Evolutionary conservation across 202 grass and related monocot species (phyloP).

Genomic region (Saccharum hybrid): DNA sequence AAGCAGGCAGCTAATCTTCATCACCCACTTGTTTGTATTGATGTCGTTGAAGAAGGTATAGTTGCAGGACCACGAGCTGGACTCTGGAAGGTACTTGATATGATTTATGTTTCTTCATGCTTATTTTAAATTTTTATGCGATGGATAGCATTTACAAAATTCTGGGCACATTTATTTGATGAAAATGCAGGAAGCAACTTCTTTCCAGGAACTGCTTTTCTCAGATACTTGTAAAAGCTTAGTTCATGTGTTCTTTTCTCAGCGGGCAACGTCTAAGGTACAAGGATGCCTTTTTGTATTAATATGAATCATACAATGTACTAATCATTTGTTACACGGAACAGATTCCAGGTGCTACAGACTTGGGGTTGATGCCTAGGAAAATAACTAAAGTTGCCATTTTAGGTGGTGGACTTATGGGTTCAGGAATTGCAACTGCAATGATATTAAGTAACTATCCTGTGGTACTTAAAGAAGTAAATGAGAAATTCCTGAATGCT

Average conservation of each 20-base stretch:
- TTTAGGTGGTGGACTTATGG: constrained; percentile 80
- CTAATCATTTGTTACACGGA: constrained; percentile 35
- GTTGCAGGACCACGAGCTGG: constrained; percentile 69
- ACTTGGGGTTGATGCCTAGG: constrained; percentile 71
- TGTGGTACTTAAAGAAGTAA: constrained; percentile 91
- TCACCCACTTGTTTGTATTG: constrained; percentile 79
- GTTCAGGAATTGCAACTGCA: constrained; percentile 89
- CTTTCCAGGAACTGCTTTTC: constrained; percentile 69
- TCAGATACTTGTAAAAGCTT: constrained; percentile 85
- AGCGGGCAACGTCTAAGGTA: constrained; percentile 84
- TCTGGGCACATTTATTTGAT: constrained; percentile 38
- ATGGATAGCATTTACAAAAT: constrained; percentile 18
- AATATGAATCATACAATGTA: constrained; percentile 28
- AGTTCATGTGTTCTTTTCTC: constrained; percentile 86
- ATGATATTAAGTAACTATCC: constrained; percentile 83
- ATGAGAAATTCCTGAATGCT: constrained; percentile 66
- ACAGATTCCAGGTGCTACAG: constrained; percentile 83
- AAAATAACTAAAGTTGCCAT: constrained; percentile 80
- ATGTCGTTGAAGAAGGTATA: constrained; percentile 88
- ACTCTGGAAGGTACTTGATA: constrained; percentile 72
- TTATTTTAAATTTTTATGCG: neutral
- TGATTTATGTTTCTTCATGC: constrained; percentile 12
- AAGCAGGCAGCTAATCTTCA: constrained; percentile 78
- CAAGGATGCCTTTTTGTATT: constrained; percentile 16
- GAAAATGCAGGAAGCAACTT: constrained; percentile 74